phyloP scores from a whole-genome alignment of 306 rosid genomes.

The Bauhinia variegata region DNA sequence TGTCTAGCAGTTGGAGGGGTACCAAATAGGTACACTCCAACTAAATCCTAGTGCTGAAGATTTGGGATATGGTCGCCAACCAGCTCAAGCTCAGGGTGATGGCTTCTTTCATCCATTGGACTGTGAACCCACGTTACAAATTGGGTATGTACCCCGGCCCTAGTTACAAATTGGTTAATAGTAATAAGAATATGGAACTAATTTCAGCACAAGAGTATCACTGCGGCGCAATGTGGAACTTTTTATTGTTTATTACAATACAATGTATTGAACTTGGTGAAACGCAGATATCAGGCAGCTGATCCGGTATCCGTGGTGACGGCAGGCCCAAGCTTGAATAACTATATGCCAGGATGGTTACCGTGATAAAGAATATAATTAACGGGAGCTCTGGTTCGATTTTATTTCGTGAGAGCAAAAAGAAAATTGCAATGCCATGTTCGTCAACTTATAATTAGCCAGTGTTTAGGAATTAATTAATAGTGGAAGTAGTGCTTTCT shows the following conservation, averaged over 20 bases:
- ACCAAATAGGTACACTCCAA: conserved; percentile 71
- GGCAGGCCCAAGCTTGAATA: conserved; percentile 90
- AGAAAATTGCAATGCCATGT: conserved; percentile 28
- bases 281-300: conserved; percentile 66
- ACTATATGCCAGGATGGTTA: conserved; percentile 89
- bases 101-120: conserved; percentile 77
- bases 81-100: conserved; percentile 63
- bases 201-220: too few relatives aligned
- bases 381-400: conserved; percentile 19
- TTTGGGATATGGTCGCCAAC: conserved; percentile 70
- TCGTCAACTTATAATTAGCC: background rate
- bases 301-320: conserved; percentile 75
- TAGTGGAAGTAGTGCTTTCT: conserved; percentile 37
- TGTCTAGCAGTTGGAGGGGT: conserved; percentile 79
- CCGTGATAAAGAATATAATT: conserved; percentile 48
- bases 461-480: conserved; percentile 41
- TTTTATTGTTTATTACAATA: too few relatives aligned
- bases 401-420: conserved; percentile 36
- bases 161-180: background rate
- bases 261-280: background rate
- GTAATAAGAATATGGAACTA: too few relatives aligned
- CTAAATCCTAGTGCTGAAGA: conserved; percentile 70
- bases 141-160: conserved; percentile 71
- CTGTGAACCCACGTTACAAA: conserved; percentile 88
- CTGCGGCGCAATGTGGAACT: too few relatives aligned